Percentiles rank a stretch among this genome's conserved stretches.
phyloP scores from a whole-genome alignment of 2,329 filamentous ascomycete genomes.

The Penicillium digitatum region DNA sequence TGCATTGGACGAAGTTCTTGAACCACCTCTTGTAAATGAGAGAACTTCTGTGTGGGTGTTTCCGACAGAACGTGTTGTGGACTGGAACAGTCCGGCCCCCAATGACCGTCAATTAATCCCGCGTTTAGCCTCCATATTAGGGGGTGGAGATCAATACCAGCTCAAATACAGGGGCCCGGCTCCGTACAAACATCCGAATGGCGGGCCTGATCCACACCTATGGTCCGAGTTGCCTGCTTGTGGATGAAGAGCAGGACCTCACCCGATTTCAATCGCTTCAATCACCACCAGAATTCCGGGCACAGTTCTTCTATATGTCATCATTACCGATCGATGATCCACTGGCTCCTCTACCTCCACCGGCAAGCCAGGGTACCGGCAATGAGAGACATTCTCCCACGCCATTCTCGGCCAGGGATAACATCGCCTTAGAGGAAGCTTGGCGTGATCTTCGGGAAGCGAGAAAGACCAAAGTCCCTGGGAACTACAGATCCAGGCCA shows the following conservation, averaged over 20 bases:
- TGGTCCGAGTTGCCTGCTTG: slow-evolving; percentile 54
- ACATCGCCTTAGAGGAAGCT: slow-evolving; percentile 70
- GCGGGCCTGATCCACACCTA: slow-evolving; percentile 54
- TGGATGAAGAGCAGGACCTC: slow-evolving; percentile 35
- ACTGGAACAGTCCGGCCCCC: slow-evolving; percentile 4
- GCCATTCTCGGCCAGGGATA: slow-evolving; percentile 76
- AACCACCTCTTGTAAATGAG: neutral
- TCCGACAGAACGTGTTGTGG: slow-evolving; percentile 3
- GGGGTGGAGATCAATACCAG: slow-evolving; percentile 2
- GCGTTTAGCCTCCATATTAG: slow-evolving; percentile 3
- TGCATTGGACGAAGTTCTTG: neutral
- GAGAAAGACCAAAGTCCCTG: slow-evolving; percentile 10
- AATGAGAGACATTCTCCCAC: slow-evolving; percentile 60
- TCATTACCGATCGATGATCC: slow-evolving; percentile 82
- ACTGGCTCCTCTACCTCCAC: slow-evolving; percentile 62
- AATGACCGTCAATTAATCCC: slow-evolving; percentile 12
- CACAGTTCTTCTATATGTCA: slow-evolving; percentile 84
- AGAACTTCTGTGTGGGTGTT: slow-evolving; percentile 1
- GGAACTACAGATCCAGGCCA: slow-evolving; percentile 6
- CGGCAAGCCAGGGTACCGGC: slow-evolving; percentile 47
- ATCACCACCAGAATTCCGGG: slow-evolving; percentile 56
- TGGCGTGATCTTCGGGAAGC: slow-evolving; percentile 59
- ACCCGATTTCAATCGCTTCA: slow-evolving; percentile 34
- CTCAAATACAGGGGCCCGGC: neutral
- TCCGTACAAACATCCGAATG: slow-evolving; percentile 26